phyloP scores from a whole-genome alignment of 148 eudicot species.

The Camellia japonica region DNA sequence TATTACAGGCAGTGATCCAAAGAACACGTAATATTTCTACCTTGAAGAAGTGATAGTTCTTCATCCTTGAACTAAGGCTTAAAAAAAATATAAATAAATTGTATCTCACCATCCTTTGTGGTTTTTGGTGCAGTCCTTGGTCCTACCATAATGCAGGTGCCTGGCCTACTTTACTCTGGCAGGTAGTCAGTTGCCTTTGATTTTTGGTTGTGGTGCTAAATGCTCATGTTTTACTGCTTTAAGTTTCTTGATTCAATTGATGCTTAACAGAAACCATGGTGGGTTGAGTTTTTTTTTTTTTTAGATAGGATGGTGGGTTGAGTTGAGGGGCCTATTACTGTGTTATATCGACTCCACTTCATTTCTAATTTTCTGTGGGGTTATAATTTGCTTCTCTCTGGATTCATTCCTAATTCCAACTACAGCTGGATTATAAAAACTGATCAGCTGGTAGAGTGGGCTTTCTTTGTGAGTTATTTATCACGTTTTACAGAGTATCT shows the following conservation, averaged over 20 bases:
- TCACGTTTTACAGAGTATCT: background rate
- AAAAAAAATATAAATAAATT: background rate
- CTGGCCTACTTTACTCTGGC: constrained; percentile 78
- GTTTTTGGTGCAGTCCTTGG: constrained; percentile 53
- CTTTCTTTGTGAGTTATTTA: background rate
- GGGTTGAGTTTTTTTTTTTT: background rate
- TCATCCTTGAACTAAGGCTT: background rate
- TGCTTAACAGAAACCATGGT: background rate
- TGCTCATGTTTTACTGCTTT: constrained; percentile 1
- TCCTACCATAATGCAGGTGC: constrained; percentile 72
- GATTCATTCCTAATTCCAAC: background rate
- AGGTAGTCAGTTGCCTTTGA: constrained; percentile 32
- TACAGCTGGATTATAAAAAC: background rate
- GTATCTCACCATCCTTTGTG: constrained; percentile 1
- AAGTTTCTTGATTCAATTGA: background rate
- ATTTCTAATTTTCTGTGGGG: background rate
- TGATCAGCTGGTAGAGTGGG: background rate
- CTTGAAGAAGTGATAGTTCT: background rate
- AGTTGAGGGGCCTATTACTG: background rate
- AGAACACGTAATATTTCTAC: constrained; percentile 44
- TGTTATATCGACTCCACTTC: background rate
- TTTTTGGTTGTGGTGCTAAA: constrained; percentile 2
- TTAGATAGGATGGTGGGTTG: background rate
- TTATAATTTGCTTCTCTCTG: background rate
- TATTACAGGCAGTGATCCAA: constrained; percentile 65